Conservation (phyloP, 306 rosid species). For the Begonia peltatifolia region DNA sequence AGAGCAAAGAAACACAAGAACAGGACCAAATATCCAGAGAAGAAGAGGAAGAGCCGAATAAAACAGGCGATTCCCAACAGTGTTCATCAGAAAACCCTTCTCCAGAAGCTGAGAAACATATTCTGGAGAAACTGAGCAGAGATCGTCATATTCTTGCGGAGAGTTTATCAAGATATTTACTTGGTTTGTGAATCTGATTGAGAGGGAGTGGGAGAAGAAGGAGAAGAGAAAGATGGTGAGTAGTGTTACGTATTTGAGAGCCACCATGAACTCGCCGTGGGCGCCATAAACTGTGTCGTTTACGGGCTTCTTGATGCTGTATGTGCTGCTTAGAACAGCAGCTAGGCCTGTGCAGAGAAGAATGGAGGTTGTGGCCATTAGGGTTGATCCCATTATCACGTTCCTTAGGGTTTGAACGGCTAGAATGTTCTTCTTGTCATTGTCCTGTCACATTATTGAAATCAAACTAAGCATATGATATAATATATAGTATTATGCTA, state of each 20-base stretch:
- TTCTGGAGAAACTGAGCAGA: constrained; percentile 31
- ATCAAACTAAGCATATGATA: neutral
- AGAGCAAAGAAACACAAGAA: constrained; percentile 60
- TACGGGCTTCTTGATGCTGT: constrained; percentile 74
- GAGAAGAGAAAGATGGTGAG: constrained; percentile 72
- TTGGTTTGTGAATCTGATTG: constrained; percentile 79
- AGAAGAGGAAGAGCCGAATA: constrained; percentile 59
- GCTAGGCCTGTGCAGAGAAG: constrained; percentile 77
- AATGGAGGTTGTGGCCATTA: constrained; percentile 88
- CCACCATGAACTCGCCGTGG: constrained; percentile 86
- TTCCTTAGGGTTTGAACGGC: constrained; percentile 85
- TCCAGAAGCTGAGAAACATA: constrained; percentile 60
- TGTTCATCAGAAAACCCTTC: constrained; percentile 60
- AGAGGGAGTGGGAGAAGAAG: constrained; percentile 78
- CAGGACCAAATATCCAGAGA: constrained; percentile 95
- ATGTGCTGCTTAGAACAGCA: constrained; percentile 88
- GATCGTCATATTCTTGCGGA: constrained; percentile 29
- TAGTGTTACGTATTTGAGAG: constrained; percentile 63
- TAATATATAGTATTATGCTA: neutral
- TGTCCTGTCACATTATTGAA: constrained; percentile 38
- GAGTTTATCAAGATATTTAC: constrained; percentile 76
- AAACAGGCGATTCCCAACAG: constrained; percentile 76
- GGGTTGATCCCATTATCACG: constrained; percentile 79
- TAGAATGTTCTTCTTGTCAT: constrained; percentile 79
- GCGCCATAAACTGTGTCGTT: constrained; percentile 74